These are phyloP conservation scores for Phytophthora nicotianae DNA, from an alignment of 352 stramenopile genomes.

Conservation along the genomic window DNA sequence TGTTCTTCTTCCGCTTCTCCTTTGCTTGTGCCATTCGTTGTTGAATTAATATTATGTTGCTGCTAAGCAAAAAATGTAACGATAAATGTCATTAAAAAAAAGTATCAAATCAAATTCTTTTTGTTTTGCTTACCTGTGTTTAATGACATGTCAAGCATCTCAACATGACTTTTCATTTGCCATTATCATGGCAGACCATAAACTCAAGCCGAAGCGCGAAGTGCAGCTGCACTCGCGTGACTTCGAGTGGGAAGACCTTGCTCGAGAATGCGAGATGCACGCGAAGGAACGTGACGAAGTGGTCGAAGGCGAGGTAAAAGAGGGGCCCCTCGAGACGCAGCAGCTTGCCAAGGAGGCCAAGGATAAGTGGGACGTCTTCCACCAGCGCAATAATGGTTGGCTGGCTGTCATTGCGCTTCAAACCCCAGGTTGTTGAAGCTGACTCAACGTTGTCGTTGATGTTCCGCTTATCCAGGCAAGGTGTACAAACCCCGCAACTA, in stretches of 20 bases:
- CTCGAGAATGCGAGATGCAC: slow-evolving; percentile 43
- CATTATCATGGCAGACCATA: slow-evolving; percentile 6
- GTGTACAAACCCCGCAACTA: slow-evolving; percentile 88
- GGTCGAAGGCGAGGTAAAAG: slow-evolving; percentile 5
- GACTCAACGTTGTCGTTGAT: slow-evolving; percentile 2
- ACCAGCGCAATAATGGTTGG: slow-evolving; percentile 76
- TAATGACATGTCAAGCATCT: neutral
- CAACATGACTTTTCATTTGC: slow-evolving; percentile 1
- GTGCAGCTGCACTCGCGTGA: slow-evolving; percentile 79
- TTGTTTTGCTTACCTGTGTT: neutral
- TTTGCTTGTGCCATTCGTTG: slow-evolving; percentile 22
- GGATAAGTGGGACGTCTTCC: slow-evolving; percentile 78
- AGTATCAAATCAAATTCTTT: neutral
- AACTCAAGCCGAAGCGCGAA: slow-evolving; percentile 17
- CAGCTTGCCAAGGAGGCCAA: slow-evolving; percentile 61
- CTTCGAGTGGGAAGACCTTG: slow-evolving; percentile 80
- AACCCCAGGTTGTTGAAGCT: slow-evolving; percentile 4
- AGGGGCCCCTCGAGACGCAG: slow-evolving; percentile 19
- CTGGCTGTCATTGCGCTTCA: neutral
- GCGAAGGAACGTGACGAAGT: slow-evolving; percentile 10
- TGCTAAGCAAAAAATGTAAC: neutral
- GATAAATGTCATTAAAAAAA: slow-evolving; percentile 1
- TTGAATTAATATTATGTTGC: neutral
- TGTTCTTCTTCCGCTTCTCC: slow-evolving; percentile 25
- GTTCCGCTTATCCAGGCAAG: slow-evolving; percentile 45